Percentiles rank a stretch among this genome's conserved stretches.
Conservation (phyloP, 306 rosid genomes). For the Quercus gilva region DNA sequence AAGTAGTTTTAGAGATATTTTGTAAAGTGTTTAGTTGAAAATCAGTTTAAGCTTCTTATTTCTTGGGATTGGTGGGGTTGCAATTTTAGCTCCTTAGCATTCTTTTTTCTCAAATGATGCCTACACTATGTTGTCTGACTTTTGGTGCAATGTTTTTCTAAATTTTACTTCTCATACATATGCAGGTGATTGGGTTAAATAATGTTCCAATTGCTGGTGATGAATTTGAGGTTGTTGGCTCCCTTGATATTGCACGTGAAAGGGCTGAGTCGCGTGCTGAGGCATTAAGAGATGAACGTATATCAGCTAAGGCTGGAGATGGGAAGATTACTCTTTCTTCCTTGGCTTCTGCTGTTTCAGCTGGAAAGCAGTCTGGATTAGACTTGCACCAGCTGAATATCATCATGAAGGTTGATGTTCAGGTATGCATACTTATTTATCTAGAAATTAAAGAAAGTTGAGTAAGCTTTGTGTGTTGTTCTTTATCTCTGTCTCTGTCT, state of each 20-base stretch:
- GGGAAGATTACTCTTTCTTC: constrained; percentile 97
- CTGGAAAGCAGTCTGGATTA: constrained; percentile 79
- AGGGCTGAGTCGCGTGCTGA: constrained; percentile 77
- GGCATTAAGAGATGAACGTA: constrained; percentile 72
- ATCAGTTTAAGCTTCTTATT: background rate
- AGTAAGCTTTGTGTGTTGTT: background rate
- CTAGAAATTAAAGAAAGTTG: background rate
- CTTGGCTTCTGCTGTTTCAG: constrained; percentile 90
- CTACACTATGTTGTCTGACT: background rate
- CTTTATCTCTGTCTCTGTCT: background rate
- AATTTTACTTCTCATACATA: constrained; percentile 17
- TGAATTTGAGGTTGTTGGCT: constrained; percentile 78
- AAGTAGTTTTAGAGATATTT: background rate
- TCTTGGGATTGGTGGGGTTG: background rate
- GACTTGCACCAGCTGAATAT: constrained; percentile 96
- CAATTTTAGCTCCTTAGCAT: background rate
- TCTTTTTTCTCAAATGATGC: background rate
- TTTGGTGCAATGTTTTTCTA: background rate
- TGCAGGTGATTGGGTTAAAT: constrained; percentile 87
- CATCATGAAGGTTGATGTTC: constrained; percentile 93
- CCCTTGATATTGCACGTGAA: constrained; percentile 91
- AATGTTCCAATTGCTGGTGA: constrained; percentile 92
- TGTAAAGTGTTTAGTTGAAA: background rate
- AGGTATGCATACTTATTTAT: constrained; percentile 55
- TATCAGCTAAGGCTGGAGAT: constrained; percentile 98